Percentiles rank a stretch among this genome's conserved stretches.
Conservation (phyloP, 169 alveolate species). For the Cryptosporidium canis region DNA sequence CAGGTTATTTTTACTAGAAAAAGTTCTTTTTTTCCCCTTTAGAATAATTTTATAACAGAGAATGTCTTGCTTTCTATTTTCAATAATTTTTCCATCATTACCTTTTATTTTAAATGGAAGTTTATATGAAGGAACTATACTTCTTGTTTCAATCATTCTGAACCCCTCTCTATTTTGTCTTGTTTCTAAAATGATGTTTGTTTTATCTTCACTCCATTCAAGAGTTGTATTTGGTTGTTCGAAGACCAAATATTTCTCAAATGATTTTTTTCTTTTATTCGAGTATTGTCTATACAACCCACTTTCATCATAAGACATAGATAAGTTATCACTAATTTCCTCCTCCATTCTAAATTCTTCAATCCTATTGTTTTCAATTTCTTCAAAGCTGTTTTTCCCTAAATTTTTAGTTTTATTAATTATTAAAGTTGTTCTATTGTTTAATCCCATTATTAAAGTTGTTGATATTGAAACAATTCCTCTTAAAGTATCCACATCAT, state of each 20-base stretch:
- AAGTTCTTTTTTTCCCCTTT: slow-evolving; percentile 23
- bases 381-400: slow-evolving; percentile 40
- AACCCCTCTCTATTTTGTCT: slow-evolving; percentile 68
- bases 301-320: slow-evolving; percentile 11
- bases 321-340: slow-evolving; percentile 2
- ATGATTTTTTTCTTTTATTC: slow-evolving; percentile 44
- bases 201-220: slow-evolving; percentile 67
- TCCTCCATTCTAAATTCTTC: slow-evolving; percentile 53
- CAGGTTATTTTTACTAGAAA: slow-evolving; percentile 11
- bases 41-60: slow-evolving; percentile 53
- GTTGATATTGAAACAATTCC: slow-evolving; percentile 64
- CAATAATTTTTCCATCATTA: slow-evolving; percentile 62
- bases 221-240: slow-evolving; percentile 65
- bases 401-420: slow-evolving; percentile 25
- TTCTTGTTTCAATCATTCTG: slow-evolving; percentile 65
- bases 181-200: slow-evolving; percentile 60
- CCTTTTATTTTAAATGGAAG: slow-evolving; percentile 68
- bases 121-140: slow-evolving; percentile 61
- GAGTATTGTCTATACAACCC: slow-evolving; percentile 24
- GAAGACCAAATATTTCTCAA: slow-evolving; percentile 44
- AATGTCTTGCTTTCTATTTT: slow-evolving; percentile 31
- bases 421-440: slow-evolving; percentile 41
- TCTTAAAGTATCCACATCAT: slow-evolving; percentile 41
- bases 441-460: slow-evolving; percentile 60
- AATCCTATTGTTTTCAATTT: slow-evolving; percentile 39